A percentile compares a stretch with the other conserved stretches of the same genome.
These are phyloP conservation scores for Pseudevernia furfuracea DNA, from an alignment of 495 filamentous ascomycete species.

Conservation along the genomic window DNA sequence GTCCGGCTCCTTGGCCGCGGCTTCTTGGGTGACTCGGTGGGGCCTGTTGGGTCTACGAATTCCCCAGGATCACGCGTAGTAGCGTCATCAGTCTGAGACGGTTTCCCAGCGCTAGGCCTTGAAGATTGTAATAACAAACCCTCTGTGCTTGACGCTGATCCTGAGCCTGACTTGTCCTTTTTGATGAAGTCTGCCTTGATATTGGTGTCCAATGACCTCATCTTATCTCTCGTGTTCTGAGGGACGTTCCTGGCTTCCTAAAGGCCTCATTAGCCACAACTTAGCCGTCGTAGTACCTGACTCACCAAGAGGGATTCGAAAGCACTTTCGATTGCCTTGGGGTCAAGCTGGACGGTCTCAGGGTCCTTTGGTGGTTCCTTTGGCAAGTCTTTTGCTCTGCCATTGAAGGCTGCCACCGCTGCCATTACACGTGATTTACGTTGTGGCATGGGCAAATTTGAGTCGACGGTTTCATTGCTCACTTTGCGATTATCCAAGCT, in stretches of 20 bases:
- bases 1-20: slow-evolving; percentile 58
- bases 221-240: slow-evolving; percentile 84
- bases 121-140: slow-evolving; percentile 11
- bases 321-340: slow-evolving; percentile 42
- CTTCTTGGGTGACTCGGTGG: slow-evolving; percentile 41
- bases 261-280: slow-evolving; percentile 37
- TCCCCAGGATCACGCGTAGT: slow-evolving; percentile 28
- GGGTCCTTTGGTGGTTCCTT: slow-evolving; percentile 37
- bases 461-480: slow-evolving; percentile 14
- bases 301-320: slow-evolving; percentile 45
- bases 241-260: slow-evolving; percentile 85
- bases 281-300: not conserved
- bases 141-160: slow-evolving; percentile 37
- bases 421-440: slow-evolving; percentile 53
- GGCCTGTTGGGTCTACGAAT: not conserved
- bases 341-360: slow-evolving; percentile 38
- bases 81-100: slow-evolving; percentile 33
- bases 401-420: slow-evolving; percentile 55
- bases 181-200: slow-evolving; percentile 94
- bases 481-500: not conserved
- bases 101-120: slow-evolving; percentile 24
- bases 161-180: slow-evolving; percentile 68
- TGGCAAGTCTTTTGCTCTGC: slow-evolving; percentile 30
- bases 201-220: slow-evolving; percentile 77
- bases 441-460: slow-evolving; percentile 16